Percentiles rank a stretch among this genome's conserved stretches.
Evolutionary conservation across 306 rosid species (phyloP).

Genomic region (Quillaja saponaria): DNA sequence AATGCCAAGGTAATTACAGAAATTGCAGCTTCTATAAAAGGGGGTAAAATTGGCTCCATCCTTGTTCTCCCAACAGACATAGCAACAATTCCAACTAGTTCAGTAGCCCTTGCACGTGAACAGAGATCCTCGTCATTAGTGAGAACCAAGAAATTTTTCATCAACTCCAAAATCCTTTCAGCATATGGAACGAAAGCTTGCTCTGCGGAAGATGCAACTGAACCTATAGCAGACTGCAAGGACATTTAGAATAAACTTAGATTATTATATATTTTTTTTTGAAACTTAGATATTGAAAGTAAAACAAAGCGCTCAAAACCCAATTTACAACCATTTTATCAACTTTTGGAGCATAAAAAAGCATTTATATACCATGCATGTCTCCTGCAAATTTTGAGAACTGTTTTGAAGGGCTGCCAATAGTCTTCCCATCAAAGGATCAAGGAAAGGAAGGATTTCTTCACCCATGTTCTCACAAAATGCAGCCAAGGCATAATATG

Average conservation of each 20-base stretch:
- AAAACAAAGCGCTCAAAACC: slow-evolving; percentile 15
- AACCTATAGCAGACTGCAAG: slow-evolving; percentile 97
- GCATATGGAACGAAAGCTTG: slow-evolving; percentile 94
- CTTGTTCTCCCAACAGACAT: slow-evolving; percentile 85
- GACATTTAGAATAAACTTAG: slow-evolving; percentile 16
- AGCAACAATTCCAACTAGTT: slow-evolving; percentile 96
- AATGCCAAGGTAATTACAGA: slow-evolving; percentile 54
- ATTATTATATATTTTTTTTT: no score
- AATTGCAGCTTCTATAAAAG: slow-evolving; percentile 93
- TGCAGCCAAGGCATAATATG: slow-evolving; percentile 98
- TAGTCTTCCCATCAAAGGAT: slow-evolving; percentile 89
- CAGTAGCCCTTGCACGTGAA: slow-evolving; percentile 96
- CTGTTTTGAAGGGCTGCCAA: slow-evolving; percentile 83
- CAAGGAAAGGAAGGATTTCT: slow-evolving; percentile 92
- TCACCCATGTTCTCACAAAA: slow-evolving; percentile 98
- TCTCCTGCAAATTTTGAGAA: slow-evolving; percentile 85
- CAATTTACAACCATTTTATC: slow-evolving; percentile 15
- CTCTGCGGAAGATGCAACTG: slow-evolving; percentile 96
- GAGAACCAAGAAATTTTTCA: slow-evolving; percentile 90
- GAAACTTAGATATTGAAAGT: slow-evolving; percentile 6
- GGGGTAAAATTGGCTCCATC: slow-evolving; percentile 92
- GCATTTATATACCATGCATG: slow-evolving; percentile 81
- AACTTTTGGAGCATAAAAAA: slow-evolving; percentile 29
- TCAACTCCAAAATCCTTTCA: slow-evolving; percentile 91
- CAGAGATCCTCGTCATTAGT: slow-evolving; percentile 89